Evolutionary conservation across 768 basidiomycete species (phyloP).

Genomic region (Mycena haematopus): DNA sequence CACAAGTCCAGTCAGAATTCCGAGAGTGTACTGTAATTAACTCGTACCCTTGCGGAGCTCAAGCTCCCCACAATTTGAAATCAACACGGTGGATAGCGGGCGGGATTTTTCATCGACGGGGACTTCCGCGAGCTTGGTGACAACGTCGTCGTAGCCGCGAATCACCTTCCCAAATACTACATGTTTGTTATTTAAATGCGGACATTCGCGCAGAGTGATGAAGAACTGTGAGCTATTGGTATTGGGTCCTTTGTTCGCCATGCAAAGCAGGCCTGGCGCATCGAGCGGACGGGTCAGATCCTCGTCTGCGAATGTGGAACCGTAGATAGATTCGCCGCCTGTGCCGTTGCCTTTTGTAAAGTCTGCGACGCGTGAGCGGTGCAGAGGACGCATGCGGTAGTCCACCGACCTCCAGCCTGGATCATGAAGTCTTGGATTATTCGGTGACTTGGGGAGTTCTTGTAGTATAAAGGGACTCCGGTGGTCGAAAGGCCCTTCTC

Average conservation of each 20-base stretch:
- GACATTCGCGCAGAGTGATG: conserved; percentile 76
- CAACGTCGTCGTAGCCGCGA: conserved; percentile 65
- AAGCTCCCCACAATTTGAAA: conserved; percentile 85
- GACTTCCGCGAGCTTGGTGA: conserved; percentile 64
- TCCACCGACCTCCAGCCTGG: conserved; percentile 73
- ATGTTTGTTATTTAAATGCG: conserved; percentile 76
- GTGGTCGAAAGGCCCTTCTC: conserved; percentile 77
- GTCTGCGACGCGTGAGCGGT: conserved; percentile 48
- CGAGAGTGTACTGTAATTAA: neutral
- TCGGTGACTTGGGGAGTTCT: conserved; percentile 58
- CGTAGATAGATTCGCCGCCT: conserved; percentile 86
- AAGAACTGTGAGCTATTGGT: conserved; percentile 92
- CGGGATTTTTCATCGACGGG: conserved; percentile 79
- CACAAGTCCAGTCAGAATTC: neutral
- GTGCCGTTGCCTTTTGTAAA: conserved; percentile 81
- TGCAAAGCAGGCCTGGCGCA: conserved; percentile 78
- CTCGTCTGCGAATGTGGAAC: conserved; percentile 78
- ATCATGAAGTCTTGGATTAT: conserved; percentile 84
- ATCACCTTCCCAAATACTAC: conserved; percentile 50
- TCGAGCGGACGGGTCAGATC: conserved; percentile 70
- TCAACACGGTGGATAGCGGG: conserved; percentile 68
- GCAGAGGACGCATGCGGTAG: neutral
- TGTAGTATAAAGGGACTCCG: conserved; percentile 82
- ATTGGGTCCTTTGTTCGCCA: conserved; percentile 87
- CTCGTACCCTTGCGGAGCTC: conserved; percentile 59